These are phyloP conservation scores for Pleurotus tuber-regium DNA, from an alignment of 768 basidiomycete genomes.

Conservation along the genomic window DNA sequence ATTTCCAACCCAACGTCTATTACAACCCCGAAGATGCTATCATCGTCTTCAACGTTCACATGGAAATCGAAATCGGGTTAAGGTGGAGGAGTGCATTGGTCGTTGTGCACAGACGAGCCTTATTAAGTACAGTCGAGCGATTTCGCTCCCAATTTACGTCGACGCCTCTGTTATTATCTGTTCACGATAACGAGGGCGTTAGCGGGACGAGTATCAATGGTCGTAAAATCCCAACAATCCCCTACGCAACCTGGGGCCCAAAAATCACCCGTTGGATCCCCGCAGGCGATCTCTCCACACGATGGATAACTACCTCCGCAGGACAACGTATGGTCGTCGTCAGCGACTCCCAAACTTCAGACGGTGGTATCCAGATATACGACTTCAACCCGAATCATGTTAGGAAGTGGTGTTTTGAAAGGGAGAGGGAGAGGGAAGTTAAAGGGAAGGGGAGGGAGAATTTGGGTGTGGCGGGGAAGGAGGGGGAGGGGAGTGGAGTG, in stretches of 20 bases:
- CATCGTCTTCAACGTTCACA: conserved; percentile 30
- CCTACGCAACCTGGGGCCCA: conserved; percentile 32
- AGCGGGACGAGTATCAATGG: conserved; percentile 13
- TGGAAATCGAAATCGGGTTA: conserved; percentile 12
- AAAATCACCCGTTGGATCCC: conserved; percentile 31
- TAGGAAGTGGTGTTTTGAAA: conserved; percentile 3
- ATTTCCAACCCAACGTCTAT: conserved; percentile 21
- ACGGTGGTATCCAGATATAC: conserved; percentile 14
- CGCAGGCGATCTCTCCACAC: conserved; percentile 24
- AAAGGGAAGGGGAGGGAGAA: conserved; percentile 6
- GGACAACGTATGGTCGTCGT: conserved; percentile 30
- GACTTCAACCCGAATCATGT: conserved; percentile 29
- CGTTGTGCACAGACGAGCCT: conserved; percentile 31
- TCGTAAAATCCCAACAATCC: conserved; percentile 13
- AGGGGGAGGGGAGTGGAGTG: neutral
- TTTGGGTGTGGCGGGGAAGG: conserved; percentile 9
- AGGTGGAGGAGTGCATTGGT: conserved; percentile 24
- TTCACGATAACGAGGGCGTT: too few relatives aligned
- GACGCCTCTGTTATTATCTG: too few relatives aligned
- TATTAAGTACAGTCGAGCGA: conserved; percentile 20
- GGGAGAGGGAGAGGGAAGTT: conserved; percentile 3
- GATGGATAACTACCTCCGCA: conserved; percentile 38
- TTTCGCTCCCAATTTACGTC: too few relatives aligned
- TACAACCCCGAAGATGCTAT: conserved; percentile 26
- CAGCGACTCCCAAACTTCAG: conserved; percentile 1